These are phyloP conservation scores for Pseudopyrenochaeta lycopersici DNA, from an alignment of 2,329 filamentous ascomycete species.

Conservation along the genomic window DNA sequence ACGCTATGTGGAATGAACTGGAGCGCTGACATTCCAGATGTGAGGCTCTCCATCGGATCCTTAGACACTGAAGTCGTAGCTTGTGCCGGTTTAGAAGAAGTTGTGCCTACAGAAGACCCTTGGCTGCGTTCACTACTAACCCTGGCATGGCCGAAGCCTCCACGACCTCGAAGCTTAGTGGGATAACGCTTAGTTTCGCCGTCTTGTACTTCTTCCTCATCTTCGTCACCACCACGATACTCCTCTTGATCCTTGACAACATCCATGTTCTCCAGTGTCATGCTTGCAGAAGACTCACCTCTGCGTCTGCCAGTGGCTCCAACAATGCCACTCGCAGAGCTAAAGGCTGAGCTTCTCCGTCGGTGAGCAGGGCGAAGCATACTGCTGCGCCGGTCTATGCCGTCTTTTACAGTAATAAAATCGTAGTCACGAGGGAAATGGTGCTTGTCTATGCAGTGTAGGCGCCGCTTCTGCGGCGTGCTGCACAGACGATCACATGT, in stretches of 20 bases:
- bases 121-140: slow-evolving; percentile 21
- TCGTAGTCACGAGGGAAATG: slow-evolving; percentile 73
- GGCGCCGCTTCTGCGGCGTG: slow-evolving; percentile 81
- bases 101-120: background rate
- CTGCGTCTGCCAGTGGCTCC: slow-evolving; percentile 14
- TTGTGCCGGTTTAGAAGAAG: slow-evolving; percentile 6
- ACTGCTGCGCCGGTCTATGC: slow-evolving; percentile 85
- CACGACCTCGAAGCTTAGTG: slow-evolving; percentile 38
- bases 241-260: slow-evolving; percentile 27
- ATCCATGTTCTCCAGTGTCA: slow-evolving; percentile 33
- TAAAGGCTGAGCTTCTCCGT: slow-evolving; percentile 40
- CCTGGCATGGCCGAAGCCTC: slow-evolving; percentile 37
- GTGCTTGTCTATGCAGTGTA: slow-evolving; percentile 95
- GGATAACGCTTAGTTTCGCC: slow-evolving; percentile 22
- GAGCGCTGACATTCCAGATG: slow-evolving; percentile 74
- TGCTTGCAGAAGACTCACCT: slow-evolving; percentile 30
- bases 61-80: slow-evolving; percentile 39
- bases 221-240: slow-evolving; percentile 3
- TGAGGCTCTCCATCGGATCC: slow-evolving; percentile 69
- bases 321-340: slow-evolving; percentile 14
- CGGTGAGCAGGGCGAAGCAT: slow-evolving; percentile 67
- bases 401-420: slow-evolving; percentile 77
- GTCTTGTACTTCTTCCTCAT: slow-evolving; percentile 15
- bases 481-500: slow-evolving; percentile 85
- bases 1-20: slow-evolving; percentile 70